Conservation (phyloP, 2,329 filamentous ascomycete species). For the Exophiala alcalophila region DNA sequence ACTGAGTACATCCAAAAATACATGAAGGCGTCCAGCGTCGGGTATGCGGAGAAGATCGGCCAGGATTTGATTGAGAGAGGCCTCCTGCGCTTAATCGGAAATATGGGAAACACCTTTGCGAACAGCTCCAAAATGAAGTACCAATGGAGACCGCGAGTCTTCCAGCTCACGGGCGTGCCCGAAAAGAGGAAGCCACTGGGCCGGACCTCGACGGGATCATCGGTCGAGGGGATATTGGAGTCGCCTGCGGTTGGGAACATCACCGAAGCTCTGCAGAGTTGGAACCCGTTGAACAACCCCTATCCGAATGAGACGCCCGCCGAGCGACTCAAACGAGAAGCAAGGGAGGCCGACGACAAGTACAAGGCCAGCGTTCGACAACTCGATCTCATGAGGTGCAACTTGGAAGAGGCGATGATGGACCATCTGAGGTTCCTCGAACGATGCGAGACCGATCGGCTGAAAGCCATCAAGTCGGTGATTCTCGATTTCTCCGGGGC, state of each 20-base stretch:
- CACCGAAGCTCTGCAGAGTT: conserved; percentile 83
- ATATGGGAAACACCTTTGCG: conserved; percentile 90
- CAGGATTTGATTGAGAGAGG: conserved; percentile 86
- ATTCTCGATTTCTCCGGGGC: conserved; percentile 96
- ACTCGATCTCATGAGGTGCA: conserved; percentile 86
- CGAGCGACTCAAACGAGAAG: conserved; percentile 83
- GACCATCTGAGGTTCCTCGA: conserved; percentile 93
- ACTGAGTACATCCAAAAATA: conserved; percentile 91
- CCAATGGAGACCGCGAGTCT: conserved; percentile 91
- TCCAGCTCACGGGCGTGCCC: conserved; percentile 79
- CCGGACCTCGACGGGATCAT: conserved; percentile 71
- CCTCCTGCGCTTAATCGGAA: conserved; percentile 85
- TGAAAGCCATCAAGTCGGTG: conserved; percentile 98
- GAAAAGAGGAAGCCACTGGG: conserved; percentile 76
- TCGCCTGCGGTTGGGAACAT: conserved; percentile 80
- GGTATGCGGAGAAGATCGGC: conserved; percentile 89
- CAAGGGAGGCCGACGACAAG: conserved; percentile 83
- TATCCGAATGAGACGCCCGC: conserved; percentile 91
- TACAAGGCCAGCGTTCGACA: conserved; percentile 85
- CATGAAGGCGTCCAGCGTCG: conserved; percentile 78
- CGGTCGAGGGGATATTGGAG: conserved; percentile 56
- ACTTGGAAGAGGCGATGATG: conserved; percentile 92
- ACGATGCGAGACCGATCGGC: conserved; percentile 89
- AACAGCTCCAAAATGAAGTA: conserved; percentile 98
- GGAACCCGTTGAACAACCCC: conserved; percentile 87